These are phyloP conservation scores for Dipodascus geniculatus DNA, from an alignment of 805 yeast species.

Conservation along the genomic window DNA sequence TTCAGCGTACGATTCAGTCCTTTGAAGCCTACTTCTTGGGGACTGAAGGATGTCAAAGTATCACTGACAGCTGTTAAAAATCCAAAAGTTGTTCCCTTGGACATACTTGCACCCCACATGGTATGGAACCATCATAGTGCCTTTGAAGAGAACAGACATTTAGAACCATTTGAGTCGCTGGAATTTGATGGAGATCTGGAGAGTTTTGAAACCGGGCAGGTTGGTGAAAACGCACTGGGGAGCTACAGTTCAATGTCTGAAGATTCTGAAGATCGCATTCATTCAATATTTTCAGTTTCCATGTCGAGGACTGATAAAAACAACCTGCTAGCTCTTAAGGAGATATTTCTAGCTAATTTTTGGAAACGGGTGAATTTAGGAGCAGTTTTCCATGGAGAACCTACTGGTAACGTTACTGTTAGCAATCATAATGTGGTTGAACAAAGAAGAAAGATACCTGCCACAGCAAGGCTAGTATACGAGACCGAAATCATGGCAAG, in stretches of 20 bases:
- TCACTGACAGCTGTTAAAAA: background rate
- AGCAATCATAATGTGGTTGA: slow-evolving; percentile 7
- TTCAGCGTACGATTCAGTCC: slow-evolving; percentile 6
- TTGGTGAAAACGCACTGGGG: background rate
- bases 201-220: background rate
- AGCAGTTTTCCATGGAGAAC: slow-evolving; percentile 7
- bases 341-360: slow-evolving; percentile 2
- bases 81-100: background rate
- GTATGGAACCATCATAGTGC: slow-evolving; percentile 1
- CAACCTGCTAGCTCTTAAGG: background rate
- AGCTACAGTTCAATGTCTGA: background rate
- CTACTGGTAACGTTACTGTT: background rate
- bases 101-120: background rate
- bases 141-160: background rate
- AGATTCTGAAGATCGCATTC: background rate
- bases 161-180: background rate
- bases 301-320: background rate
- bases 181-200: background rate
- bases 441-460: background rate
- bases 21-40: slow-evolving; percentile 4
- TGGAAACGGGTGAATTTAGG: slow-evolving; percentile 10
- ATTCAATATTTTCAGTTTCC: background rate
- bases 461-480: background rate
- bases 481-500: slow-evolving; percentile 24
- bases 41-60: background rate